Evolutionary conservation across 2,329 filamentous ascomycete species (phyloP), one percentile per base, ranked within the genome.

Genomic region (Elsinoe fawcettii): DNA sequence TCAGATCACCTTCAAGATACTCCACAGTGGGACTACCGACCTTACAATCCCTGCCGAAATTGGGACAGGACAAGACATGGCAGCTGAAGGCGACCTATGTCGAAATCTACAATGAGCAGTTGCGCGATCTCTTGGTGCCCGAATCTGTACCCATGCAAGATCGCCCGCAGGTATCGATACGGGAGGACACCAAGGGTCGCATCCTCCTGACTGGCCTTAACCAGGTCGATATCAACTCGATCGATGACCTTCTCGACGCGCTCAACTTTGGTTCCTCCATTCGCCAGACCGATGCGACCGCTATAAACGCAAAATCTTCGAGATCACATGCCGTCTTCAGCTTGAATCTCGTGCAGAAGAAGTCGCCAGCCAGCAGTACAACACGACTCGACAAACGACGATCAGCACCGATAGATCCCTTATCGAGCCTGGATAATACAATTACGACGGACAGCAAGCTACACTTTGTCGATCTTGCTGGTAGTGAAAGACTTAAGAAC

Each of bases 261-360:
- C 78, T 99, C 57, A 93, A 91, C 69, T 92, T 95, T 67, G 93
- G 93, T 18, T 99, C 93, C 0, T 83, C 86, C 22, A 95, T 99
- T 68, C 87, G 93, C 60, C 93, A 99, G 69, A 99, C 93, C 0
- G 93, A 99, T 73, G 87, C 93, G 22, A 99, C 93, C 1, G 93
- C 92, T 2, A 93, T 97, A 68, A 99, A 99, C 69, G 93, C 92
- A 43, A 92, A 96, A 69, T 99, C 93, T 0, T 99, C 93, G 9
- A 90, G 93, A 62, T 99, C 93, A 1, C 93, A 99, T 70, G 93
- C 93, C 32, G 91, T 99, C 27, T 97, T 99, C 73, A 96, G 90
- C 68, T 76, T 99, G 61, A 97, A 97, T 66, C 80, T 99, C 6
- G 80, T 97, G 6, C 89, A 96, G 74, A 88, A 88, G 66, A 93